phyloP scores from a whole-genome alignment of 1,284 basidiomycete species.

The Somion occarium region DNA sequence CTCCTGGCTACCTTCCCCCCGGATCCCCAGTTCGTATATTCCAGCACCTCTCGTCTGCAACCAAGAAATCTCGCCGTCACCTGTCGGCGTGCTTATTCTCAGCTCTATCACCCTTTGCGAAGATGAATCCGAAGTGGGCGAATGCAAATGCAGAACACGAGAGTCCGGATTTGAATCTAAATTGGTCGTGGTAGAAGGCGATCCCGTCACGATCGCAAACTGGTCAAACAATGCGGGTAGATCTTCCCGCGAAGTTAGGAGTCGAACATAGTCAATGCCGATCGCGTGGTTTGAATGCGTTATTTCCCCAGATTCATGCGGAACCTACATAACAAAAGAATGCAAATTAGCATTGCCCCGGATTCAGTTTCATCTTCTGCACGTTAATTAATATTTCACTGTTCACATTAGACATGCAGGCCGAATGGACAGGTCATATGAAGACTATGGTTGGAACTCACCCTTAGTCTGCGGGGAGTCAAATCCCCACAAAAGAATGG shows the following conservation, averaged over 20 bases:
- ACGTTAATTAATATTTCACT: background rate
- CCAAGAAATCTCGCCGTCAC: background rate
- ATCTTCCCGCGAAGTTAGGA: background rate
- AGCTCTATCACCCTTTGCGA: background rate
- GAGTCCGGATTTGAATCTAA: background rate
- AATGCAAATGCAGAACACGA: background rate
- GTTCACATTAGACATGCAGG: background rate
- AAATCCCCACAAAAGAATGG: conserved; percentile 76
- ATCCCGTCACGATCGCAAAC: background rate
- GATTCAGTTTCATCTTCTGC: too few species aligned
- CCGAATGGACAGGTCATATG: background rate
- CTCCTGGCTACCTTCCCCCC: background rate
- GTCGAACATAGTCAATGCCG: conserved; percentile 1
- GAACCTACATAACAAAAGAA: conserved; percentile 1
- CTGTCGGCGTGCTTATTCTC: background rate
- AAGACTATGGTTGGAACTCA: conserved; percentile 25
- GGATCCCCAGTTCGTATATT: background rate
- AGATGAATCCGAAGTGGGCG: background rate
- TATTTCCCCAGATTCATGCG: background rate
- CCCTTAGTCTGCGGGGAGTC: conserved; percentile 53
- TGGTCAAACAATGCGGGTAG: background rate
- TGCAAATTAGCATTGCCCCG: background rate
- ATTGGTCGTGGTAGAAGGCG: background rate
- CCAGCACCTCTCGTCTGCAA: background rate
- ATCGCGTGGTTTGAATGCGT: conserved; percentile 2